Evolutionary conservation across 1,284 basidiomycete genomes (phyloP).

Genomic region (Mycena sp.): DNA sequence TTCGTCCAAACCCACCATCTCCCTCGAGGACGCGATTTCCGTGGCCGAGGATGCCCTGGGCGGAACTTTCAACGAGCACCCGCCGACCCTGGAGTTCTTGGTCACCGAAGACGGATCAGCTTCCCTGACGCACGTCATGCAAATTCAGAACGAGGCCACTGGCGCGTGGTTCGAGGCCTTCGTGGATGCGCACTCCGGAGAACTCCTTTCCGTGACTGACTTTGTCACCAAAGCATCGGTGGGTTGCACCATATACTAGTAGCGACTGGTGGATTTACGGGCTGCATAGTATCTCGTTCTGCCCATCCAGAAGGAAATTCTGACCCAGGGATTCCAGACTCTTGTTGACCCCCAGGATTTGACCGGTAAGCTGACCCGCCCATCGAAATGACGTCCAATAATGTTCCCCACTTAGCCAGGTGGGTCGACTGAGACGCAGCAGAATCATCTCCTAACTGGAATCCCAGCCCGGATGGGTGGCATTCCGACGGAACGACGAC

Average conservation of each 20-base stretch:
- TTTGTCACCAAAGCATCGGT: slow-evolving; percentile 59
- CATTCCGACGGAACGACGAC: slow-evolving; percentile 45
- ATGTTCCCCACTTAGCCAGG: slow-evolving; percentile 15
- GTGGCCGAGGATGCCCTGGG: slow-evolving; percentile 41
- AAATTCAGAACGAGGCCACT: slow-evolving; percentile 61
- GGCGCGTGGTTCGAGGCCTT: slow-evolving; percentile 71
- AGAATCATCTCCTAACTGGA: slow-evolving; percentile 52
- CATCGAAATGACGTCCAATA: slow-evolving; percentile 24
- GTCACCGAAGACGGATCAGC: slow-evolving; percentile 55
- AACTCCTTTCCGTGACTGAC: slow-evolving; percentile 63
- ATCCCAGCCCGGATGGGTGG: slow-evolving; percentile 60
- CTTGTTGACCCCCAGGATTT: slow-evolving; percentile 46
- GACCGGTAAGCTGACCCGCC: background rate
- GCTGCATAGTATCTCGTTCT: slow-evolving; percentile 48
- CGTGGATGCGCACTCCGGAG: slow-evolving; percentile 66
- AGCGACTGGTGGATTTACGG: background rate
- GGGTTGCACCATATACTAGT: slow-evolving; percentile 30
- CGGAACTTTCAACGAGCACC: slow-evolving; percentile 45
- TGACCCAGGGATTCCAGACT: slow-evolving; percentile 45
- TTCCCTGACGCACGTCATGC: slow-evolving; percentile 58
- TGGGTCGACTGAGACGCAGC: background rate
- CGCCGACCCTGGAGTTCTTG: slow-evolving; percentile 49
- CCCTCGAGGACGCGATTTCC: slow-evolving; percentile 40
- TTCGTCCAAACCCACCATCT: slow-evolving; percentile 42
- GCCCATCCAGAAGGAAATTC: slow-evolving; percentile 47